Evolutionary conservation across 1,284 basidiomycete species (phyloP).

Genomic region (Mixia osmundae): DNA sequence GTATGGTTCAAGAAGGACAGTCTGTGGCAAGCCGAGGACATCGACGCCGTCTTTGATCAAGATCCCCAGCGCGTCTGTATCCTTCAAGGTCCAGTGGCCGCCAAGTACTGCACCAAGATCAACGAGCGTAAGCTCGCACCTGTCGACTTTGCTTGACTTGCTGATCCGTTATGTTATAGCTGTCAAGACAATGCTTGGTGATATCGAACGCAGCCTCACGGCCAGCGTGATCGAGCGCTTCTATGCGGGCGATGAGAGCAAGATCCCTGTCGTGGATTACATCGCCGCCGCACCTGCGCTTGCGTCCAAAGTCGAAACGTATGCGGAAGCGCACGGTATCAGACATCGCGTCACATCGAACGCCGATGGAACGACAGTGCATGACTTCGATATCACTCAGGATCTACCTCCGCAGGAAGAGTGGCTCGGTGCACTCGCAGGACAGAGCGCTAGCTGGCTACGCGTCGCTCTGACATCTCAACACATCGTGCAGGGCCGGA

Average conservation of each 20-base stretch:
- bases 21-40: conserved; percentile 48
- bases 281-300: conserved; percentile 29
- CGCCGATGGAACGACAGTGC: conserved; percentile 11
- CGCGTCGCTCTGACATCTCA: conserved; percentile 58
- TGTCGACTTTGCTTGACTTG: background rate
- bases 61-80: conserved; percentile 95
- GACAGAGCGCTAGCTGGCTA: conserved; percentile 58
- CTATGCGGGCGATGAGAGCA: conserved; percentile 53
- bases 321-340: conserved; percentile 20
- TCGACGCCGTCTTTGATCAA: conserved; percentile 94
- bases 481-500: conserved; percentile 53
- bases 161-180: conserved; percentile 25
- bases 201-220: conserved; percentile 55
- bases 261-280: conserved; percentile 67
- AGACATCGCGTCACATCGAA: conserved; percentile 15
- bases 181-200: conserved; percentile 70
- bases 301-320: conserved; percentile 3
- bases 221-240: conserved; percentile 54
- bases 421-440: conserved; percentile 73
- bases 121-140: conserved; percentile 35
- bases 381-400: conserved; percentile 17
- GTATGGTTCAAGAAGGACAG: conserved; percentile 99
- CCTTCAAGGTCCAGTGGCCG: conserved; percentile 86
- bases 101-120: conserved; percentile 60
- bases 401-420: conserved; percentile 23